These are phyloP conservation scores for Phytophthora cajani DNA, from an alignment of 352 stramenopile genomes.

Conservation along the genomic window DNA sequence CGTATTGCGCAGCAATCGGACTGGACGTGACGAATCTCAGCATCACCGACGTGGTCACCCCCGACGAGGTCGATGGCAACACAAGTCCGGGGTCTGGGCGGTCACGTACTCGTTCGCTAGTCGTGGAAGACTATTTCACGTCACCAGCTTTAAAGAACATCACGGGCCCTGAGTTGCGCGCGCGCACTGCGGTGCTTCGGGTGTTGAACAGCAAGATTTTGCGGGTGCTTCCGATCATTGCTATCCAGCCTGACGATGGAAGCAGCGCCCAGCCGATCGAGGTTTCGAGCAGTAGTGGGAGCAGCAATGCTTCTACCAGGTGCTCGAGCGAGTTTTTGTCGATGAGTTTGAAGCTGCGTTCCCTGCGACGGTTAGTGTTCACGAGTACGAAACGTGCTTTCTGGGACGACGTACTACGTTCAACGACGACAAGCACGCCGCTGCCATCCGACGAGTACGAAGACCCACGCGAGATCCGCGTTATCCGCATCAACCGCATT, in stretches of 20 bases:
- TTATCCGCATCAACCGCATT: conserved; percentile 98
- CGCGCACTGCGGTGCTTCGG: conserved; percentile 91
- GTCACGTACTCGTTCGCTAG: conserved; percentile 49
- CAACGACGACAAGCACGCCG: conserved; percentile 96
- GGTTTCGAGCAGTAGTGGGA: conserved; percentile 31
- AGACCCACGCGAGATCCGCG: conserved; percentile 97
- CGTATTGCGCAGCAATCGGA: conserved; percentile 77
- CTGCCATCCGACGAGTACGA: conserved; percentile 99
- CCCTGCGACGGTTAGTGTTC: conserved; percentile 83
- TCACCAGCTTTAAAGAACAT: conserved; percentile 68
- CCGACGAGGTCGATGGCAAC: conserved; percentile 20
- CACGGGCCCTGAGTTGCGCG: conserved; percentile 82
- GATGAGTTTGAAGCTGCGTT: conserved; percentile 77
- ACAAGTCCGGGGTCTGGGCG: conserved; percentile 16
- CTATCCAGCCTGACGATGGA: conserved; percentile 67
- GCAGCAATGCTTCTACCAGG: conserved; percentile 13
- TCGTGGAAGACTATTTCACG: conserved; percentile 79
- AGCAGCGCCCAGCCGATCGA: conserved; percentile 56
- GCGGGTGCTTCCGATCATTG: conserved; percentile 85
- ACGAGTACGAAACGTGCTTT: conserved; percentile 94
- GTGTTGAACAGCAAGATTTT: conserved; percentile 93
- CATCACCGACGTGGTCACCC: conserved; percentile 68
- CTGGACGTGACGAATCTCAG: conserved; percentile 85
- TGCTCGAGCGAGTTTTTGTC: conserved; percentile 64
- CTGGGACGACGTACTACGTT: conserved; percentile 93